Base-by-base conservation (phyloP, 768 basidiomycete genomes). In the Mycena maculata region DNA sequence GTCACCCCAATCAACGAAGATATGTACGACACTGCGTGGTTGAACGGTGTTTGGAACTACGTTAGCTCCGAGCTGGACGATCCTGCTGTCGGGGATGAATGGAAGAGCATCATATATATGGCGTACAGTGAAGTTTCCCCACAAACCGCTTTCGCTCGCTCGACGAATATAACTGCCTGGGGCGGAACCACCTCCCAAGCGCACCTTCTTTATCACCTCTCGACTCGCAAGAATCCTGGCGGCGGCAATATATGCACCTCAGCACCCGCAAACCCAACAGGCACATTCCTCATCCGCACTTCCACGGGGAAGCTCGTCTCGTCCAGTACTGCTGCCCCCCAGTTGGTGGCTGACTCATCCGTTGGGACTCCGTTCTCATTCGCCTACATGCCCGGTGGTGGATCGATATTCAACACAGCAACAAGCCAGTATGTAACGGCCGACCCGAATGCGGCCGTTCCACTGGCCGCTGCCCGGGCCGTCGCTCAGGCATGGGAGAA, bases 1-100 rank as follows among this genome's bases (percentile, higher is more conserved):
- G 76, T 80, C 41, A 80, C 78, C 0, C 79, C 78, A 18, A 73
- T 77, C 54, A 78, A 79, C 60, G 79, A 80, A 57, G 69, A 71
- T 23, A 66, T 78, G 71, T 79, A 79, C 68, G 78, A 77, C 56
- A 66, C 78, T 11, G 48, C 75, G 2, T 80, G 79, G 79, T 69
- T 75, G 7, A 71, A 72, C 38, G 72, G 72, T 22, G 71, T 78
- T 16, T 72, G 73, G 63, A 63, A 70, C 58, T 79, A 79, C 64
- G 70, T 78, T 6, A 49, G 71, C 6, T 39, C 44, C 28, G 79
- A 80, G 64, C 50, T 78, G 49, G 74, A 71, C 30, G 65, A 78
- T 42, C 38, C 73, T 28, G 63, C 65, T 15, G 63, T 70, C 57
- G 74, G 74, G 47, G 78, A 80, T 60, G 76, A 76, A 38, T 80